Evolutionary conservation across 169 alveolate genomes (phyloP).

Genomic region (Cardiosporidium cionae): DNA sequence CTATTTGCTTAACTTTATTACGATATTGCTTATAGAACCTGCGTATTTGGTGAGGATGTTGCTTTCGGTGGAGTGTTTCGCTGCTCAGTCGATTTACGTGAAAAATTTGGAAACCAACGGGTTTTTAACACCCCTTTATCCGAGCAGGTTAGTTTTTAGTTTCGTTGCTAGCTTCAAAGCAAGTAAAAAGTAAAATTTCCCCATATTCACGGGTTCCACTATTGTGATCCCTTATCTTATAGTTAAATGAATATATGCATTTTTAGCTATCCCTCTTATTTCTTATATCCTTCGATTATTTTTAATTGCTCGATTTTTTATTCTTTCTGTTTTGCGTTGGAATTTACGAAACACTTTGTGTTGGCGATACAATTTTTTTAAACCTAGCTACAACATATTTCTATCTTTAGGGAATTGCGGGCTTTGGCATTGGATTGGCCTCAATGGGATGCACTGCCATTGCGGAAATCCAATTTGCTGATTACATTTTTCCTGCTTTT

Average conservation of each 20-base stretch:
- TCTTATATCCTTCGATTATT: too few species aligned
- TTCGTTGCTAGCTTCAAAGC: too few species aligned
- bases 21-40: too few species aligned
- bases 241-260: neutral
- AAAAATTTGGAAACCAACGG: constrained; percentile 82
- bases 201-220: neutral
- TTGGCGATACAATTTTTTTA: too few species aligned
- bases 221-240: neutral
- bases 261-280: too few species aligned
- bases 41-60: constrained; percentile 93
- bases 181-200: too few species aligned
- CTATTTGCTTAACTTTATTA: too few species aligned
- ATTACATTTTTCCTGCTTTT: constrained; percentile 94
- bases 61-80: constrained; percentile 98
- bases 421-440: constrained; percentile 93
- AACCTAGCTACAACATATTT: too few species aligned
- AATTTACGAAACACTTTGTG: too few species aligned
- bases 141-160: constrained; percentile 77
- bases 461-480: constrained; percentile 96
- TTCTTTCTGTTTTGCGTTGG: too few species aligned
- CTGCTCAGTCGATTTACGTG: constrained; percentile 83
- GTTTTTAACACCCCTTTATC: constrained; percentile 92
- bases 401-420: constrained; percentile 83
- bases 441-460: constrained; percentile 84
- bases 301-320: too few species aligned